These are phyloP conservation scores for Cordyceps farinosa DNA, from an alignment of 2,329 filamentous ascomycete species.

Conservation along the genomic window DNA sequence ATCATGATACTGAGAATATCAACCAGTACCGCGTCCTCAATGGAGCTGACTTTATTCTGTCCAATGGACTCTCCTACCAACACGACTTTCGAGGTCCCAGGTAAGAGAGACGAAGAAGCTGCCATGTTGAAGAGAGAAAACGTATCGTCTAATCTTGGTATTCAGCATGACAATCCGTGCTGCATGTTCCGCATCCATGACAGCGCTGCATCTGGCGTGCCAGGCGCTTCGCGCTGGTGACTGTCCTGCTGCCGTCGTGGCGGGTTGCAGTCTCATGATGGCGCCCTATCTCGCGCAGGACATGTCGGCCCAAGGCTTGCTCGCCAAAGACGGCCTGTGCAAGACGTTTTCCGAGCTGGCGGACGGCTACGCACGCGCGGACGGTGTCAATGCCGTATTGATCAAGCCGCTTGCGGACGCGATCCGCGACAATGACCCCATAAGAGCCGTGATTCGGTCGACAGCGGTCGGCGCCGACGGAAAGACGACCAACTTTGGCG, in stretches of 20 bases:
- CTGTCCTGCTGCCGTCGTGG: conserved; percentile 33
- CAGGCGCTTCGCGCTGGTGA: conserved; percentile 31
- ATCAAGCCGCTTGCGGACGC: conserved; percentile 30
- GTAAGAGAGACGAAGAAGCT: too few relatives aligned
- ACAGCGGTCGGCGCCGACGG: not conserved
- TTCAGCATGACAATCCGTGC: conserved; percentile 27
- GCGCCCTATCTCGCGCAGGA: conserved; percentile 19
- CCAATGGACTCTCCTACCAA: too few relatives aligned
- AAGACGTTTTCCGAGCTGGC: conserved; percentile 31
- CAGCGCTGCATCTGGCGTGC: conserved; percentile 23
- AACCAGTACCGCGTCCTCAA: too few relatives aligned
- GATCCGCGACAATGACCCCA: conserved; percentile 20
- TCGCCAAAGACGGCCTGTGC: conserved; percentile 21
- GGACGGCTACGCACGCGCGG: conserved; percentile 33
- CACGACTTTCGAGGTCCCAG: too few relatives aligned
- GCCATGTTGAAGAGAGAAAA: too few relatives aligned
- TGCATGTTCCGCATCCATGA: conserved; percentile 35
- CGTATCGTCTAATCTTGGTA: too few relatives aligned
- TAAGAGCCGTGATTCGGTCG: not conserved
- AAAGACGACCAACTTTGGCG: not conserved
- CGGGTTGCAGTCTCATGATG: conserved; percentile 32
- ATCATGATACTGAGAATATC: too few relatives aligned
- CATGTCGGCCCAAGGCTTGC: conserved; percentile 22
- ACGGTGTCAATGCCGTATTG: conserved; percentile 29
- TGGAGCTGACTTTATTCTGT: too few relatives aligned